These are phyloP conservation scores for Epichloe sibirici DNA, from an alignment of 2,329 filamentous ascomycete genomes.

Conservation along the genomic window DNA sequence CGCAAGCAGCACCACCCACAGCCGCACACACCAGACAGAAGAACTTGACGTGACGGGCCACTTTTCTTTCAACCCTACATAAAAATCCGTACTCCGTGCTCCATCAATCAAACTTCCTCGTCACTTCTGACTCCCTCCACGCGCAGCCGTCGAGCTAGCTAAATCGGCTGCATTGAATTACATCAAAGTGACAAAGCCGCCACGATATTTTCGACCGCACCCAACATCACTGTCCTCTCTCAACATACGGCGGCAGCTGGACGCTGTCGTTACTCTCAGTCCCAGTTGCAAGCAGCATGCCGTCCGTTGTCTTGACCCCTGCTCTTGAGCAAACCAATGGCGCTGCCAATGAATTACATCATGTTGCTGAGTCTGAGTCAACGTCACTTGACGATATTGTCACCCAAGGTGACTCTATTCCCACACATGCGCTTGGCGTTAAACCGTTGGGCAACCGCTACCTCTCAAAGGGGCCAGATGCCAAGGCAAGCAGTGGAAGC, in stretches of 20 bases:
- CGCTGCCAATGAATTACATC: neutral
- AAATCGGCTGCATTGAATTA: neutral
- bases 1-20: neutral
- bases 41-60: too few species aligned
- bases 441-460: slow-evolving; percentile 79
- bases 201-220: too few species aligned
- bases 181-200: neutral
- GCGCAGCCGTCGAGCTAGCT: neutral
- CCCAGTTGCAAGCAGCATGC: slow-evolving; percentile 1
- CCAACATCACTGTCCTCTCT: neutral
- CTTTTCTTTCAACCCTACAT: neutral
- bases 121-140: neutral
- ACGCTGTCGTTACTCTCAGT: neutral
- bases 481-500: slow-evolving; percentile 51
- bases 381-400: neutral
- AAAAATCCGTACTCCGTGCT: too few species aligned
- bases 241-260: neutral
- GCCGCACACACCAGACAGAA: too few species aligned
- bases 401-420: slow-evolving; percentile 38
- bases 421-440: slow-evolving; percentile 68
- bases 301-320: neutral
- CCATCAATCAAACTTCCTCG: neutral
- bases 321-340: neutral
- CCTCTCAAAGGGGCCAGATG: slow-evolving; percentile 51
- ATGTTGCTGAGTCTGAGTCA: neutral